phyloP scores from a whole-genome alignment of 768 basidiomycete species.

The Pisolithus sp. region DNA sequence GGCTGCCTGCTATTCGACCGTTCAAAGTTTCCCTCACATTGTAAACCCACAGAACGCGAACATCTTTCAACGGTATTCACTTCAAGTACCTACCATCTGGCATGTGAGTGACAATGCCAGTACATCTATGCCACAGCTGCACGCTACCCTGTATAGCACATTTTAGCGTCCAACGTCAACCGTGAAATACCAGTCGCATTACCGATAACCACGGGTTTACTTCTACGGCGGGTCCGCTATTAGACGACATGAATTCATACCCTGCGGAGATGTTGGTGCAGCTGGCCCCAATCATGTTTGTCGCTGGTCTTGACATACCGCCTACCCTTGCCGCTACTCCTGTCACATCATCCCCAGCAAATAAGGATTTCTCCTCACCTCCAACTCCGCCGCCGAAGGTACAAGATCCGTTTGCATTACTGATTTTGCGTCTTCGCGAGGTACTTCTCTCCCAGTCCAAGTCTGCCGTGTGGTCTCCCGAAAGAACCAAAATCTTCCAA shows the following conservation, averaged over 20 bases:
- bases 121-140: too few relatives aligned
- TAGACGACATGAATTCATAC: slow-evolving; percentile 76
- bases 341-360: slow-evolving; percentile 9
- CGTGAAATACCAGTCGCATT: too few relatives aligned
- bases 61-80: too few relatives aligned
- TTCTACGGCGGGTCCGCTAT: not conserved
- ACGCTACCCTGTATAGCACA: not conserved
- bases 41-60: too few relatives aligned
- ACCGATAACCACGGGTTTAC: not conserved
- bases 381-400: slow-evolving; percentile 25
- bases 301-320: slow-evolving; percentile 67
- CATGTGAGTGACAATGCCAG: too few relatives aligned
- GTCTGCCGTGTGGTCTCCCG: slow-evolving; percentile 65
- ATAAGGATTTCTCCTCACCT: slow-evolving; percentile 15
- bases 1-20: too few relatives aligned
- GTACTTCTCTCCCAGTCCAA: slow-evolving; percentile 59
- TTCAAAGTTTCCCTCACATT: too few relatives aligned
- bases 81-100: too few relatives aligned
- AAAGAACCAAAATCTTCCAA: slow-evolving; percentile 70
- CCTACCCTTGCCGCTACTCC: slow-evolving; percentile 7
- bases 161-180: not conserved
- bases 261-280: slow-evolving; percentile 86
- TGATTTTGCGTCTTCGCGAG: slow-evolving; percentile 60
- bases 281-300: slow-evolving; percentile 89
- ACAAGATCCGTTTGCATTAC: slow-evolving; percentile 56